These are phyloP conservation scores for Penicillium macrosclerotiorum DNA, from an alignment of 495 filamentous ascomycete genomes.

Conservation along the genomic window DNA sequence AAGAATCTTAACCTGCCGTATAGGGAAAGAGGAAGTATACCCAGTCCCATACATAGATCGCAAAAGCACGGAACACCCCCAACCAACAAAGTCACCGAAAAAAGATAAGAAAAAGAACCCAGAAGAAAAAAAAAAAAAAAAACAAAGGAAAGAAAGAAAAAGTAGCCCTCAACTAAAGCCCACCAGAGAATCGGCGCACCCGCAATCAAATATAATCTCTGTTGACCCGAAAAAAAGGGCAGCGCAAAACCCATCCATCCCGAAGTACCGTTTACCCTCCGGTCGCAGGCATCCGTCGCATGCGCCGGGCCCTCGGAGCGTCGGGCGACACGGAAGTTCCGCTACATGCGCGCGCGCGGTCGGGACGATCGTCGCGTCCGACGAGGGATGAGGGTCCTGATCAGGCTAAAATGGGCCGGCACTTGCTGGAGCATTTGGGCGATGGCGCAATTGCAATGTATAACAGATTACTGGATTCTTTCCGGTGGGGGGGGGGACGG, in stretches of 20 bases:
- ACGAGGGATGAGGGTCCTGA: background rate
- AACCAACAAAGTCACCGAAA: background rate
- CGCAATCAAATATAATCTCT: no score
- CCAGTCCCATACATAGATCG: background rate
- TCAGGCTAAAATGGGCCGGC: constrained; percentile 1
- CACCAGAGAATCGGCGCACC: no score
- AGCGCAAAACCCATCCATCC: no score
- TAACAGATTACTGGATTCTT: no score
- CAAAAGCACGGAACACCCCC: background rate
- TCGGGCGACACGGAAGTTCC: constrained; percentile 25
- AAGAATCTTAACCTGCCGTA: no score
- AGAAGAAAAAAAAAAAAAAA: background rate
- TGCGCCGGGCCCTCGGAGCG: no score
- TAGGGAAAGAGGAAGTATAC: no score
- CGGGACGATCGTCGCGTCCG: constrained; percentile 12
- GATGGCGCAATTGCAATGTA: no score
- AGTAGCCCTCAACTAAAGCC: background rate
- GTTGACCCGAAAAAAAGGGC: no score
- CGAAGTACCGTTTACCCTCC: no score
- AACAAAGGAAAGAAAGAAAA: background rate
- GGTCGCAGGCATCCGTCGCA: no score
- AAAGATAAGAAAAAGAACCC: background rate
- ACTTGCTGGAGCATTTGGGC: background rate
- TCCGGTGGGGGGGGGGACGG: no score
- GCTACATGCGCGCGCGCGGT: background rate